A percentile compares a stretch with the other conserved stretches of the same genome.
Evolutionary conservation across 202 grass and related monocot species (phyloP).

Genomic region (Schoenoplectus triqueter): DNA sequence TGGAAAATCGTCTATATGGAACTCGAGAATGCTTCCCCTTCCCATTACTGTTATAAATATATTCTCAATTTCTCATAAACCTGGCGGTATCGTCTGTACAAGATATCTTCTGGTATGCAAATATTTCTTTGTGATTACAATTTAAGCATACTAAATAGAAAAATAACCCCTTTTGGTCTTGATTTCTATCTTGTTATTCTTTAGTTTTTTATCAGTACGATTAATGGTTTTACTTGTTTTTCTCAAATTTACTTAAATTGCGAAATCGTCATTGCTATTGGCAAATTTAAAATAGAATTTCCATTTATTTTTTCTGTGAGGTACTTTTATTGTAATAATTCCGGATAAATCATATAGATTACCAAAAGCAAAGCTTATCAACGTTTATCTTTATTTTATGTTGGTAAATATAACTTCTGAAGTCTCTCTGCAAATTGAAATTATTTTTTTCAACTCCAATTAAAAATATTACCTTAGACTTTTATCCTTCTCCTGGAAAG

Average conservation of each 20-base stretch:
- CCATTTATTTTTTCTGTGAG: not conserved
- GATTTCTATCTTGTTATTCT: not conserved
- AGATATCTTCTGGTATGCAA: not conserved
- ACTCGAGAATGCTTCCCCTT: not conserved
- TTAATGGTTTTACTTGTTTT: not conserved
- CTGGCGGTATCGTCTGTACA: not conserved
- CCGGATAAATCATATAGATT: not conserved
- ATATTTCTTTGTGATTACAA: not conserved
- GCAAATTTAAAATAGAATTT: not conserved
- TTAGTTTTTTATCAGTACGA: no score
- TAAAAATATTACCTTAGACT: no score
- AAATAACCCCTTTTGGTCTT: not conserved
- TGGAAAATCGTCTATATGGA: not conserved
- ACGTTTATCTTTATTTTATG: not conserved
- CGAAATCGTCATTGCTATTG: not conserved
- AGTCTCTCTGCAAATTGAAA: no score
- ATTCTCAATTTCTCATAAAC: not conserved
- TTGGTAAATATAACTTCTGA: not conserved
- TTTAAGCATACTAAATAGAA: not conserved
- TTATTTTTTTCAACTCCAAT: no score
- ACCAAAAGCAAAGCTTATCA: not conserved
- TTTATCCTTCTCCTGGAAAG: no score
- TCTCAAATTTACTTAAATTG: not conserved
- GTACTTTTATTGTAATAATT: not conserved
- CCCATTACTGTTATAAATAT: not conserved